phyloP scores from a whole-genome alignment of 176 grass and related monocot genomes.

The Zoysia pacifica region DNA sequence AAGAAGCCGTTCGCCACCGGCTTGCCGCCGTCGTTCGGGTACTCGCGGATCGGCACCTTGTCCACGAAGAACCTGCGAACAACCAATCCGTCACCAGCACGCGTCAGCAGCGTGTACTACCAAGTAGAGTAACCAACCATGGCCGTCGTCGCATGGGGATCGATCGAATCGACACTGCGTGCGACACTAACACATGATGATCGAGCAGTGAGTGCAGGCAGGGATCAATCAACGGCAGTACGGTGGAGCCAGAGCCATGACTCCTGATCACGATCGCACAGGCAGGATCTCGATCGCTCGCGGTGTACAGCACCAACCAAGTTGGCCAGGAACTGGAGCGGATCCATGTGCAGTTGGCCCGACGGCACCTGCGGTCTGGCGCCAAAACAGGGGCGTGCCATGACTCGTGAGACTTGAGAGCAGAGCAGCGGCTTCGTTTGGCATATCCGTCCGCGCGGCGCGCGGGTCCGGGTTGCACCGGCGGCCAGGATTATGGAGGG shows the following conservation, averaged over 20 bases:
- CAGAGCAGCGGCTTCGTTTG: no score
- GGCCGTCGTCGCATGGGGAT: no score
- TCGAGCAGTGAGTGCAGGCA: no score
- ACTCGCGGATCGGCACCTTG: conserved; percentile 80
- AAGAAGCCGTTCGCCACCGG: conserved; percentile 59
- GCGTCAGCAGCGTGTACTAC: no score
- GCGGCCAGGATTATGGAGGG: not conserved
- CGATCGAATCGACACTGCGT: no score
- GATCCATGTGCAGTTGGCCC: conserved; percentile 3
- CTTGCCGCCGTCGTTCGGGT: conserved; percentile 71
- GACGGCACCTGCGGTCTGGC: not conserved
- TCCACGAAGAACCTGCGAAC: conserved; percentile 83
- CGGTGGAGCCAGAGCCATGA: no score
- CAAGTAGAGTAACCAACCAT: no score
- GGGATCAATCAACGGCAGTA: no score
- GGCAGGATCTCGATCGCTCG: conserved; percentile 1
- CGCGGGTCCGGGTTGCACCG: not conserved
- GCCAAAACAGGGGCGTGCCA: conserved; percentile 37
- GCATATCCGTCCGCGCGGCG: not conserved
- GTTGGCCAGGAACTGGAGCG: not conserved
- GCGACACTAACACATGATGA: no score
- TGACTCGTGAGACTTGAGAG: not conserved
- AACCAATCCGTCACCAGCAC: no score
- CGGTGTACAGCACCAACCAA: not conserved
- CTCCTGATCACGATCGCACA: not conserved